Evolutionary conservation across 164 flowering plant species (phyloP), one percentile per base, ranked within the genome.

Genomic region (Umbilicus rupestris): DNA sequence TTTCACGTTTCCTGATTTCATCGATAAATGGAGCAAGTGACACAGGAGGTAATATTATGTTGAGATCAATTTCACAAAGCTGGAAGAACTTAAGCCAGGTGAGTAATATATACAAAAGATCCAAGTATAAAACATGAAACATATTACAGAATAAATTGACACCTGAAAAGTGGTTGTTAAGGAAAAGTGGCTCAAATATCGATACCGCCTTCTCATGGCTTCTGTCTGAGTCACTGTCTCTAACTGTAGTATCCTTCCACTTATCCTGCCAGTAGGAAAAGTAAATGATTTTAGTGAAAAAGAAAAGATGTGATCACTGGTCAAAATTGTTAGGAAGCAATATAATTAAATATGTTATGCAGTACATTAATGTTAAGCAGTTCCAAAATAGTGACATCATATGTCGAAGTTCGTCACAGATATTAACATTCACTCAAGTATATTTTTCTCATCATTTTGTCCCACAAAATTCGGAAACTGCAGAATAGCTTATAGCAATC

Each of bases 11-110:
- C 83, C 79, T 88, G 71, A 94, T 89, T 78, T 94, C 97, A 78
- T 88, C 92, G 75, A 84, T 80, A 70, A 91, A 94, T 46, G 96
- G 99, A 52, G 78, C 62, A 66, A 94, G 72, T 26, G 96, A 79
- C 65, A 78, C 84, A 59, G 82, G 73, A 73, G 97, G 97, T 70
- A 94, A 70, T 19, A 76, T 58, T 47, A 73, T 75, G 58, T 79
- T 75, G 72, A 91, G 66, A 81, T 91, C 92, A 77, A 94, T 88
- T 76, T 94, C 99, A 80, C 96, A 91, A 35, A 94, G 84, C 97
- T 93, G 89, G 65, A 63, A 69, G 35, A 24, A 24, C 9, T 26
- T 69, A n/a, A 57, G 58, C 57, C 57, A 65, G 31, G 26, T 50
- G n/a, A 55, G 28, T 12, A 5, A 64, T 62, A 39, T 8, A 0